Base-by-base conservation (phyloP, 139 green algal genomes). In the Microglena sp. region DNA sequence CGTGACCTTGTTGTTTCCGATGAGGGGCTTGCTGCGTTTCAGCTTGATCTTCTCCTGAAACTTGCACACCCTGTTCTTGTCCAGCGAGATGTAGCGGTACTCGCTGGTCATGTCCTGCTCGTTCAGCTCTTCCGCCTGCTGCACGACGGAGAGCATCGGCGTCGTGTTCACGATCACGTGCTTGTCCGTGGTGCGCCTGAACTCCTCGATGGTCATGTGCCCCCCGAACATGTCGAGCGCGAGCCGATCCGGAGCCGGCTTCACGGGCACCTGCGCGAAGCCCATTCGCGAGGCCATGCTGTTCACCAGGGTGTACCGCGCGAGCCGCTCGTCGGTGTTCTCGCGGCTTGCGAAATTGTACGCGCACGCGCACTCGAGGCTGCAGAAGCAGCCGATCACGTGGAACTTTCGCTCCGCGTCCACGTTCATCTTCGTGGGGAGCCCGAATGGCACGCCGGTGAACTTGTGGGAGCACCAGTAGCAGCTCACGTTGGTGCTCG, bases 381-480 rank as follows among this genome's bases (percentile, higher is more conserved):
- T 55, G 53, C 64, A 70, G 64, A 64, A 70, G 33, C 64, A 70
- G 3, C 64, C 64, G 33, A 29, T 45, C 26, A 70, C 64, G 8
- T 40, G 30, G 64, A 58, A 70, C 53, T 40, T 43, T 5, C 44
- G 33, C 4, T 28, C 2, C 33, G 22, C 36, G 4, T 36, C 22
- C 22, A 40, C 40, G 53, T 57, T 58, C n/a, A n/a, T n/a, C 5
- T 54, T 54, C 1, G 54, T 4, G n/a, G 63, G 63, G 6, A 69
- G 30, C 2, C 63, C 63, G 30, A 56, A 11, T 2, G 64, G 64
- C 24, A 33, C 21, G 21, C 21, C 56, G 2, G 1, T 31, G 64
- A 70, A 70, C 18, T 26, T n/a, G 53, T 70, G 64, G 53, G 53
- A 70, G 64, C 64, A 70, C 64, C 64, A 70, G 33, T 70, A 70